Evolutionary conservation across 352 stramenopile species (phyloP), one percentile per base, ranked within the genome.

Genomic region (Phytopythium cucurbitacearum): DNA sequence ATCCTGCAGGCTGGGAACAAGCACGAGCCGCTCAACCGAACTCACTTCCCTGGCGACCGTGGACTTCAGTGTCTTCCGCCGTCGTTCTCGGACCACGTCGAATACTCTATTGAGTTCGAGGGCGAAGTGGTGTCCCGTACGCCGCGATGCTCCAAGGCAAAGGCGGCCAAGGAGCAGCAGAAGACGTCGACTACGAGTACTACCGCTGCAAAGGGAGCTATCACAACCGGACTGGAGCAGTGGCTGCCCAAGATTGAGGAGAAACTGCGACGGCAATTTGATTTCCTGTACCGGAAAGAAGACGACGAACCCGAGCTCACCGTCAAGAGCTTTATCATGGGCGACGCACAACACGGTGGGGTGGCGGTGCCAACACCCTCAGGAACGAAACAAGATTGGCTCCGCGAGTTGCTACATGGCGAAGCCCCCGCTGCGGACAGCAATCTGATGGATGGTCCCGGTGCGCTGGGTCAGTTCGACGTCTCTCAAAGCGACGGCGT

Each of bases 81-180:
- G 6, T 65, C 52, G 40, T 92, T 92, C 32, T 84, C 71, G 59
- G 71, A 86, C 36, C 37, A 68, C 21, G 60, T 86, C 12, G 53
- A 62, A 34, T 92, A 90, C 56, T 73, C 81, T 4, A 34, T 86
- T 41, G 61, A 75, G 48, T 92, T 88, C 48, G 66, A 83, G 57
- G 69, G 71, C 37, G 51, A 64, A 4, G 66, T 86, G 1, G 62
- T 82, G 10, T 54, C 69, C 21, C 70, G 65, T 8, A 91, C 77
- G 32, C 58, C 63, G 38, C 60, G 60, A 1, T 91, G 80, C 12
- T 62, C 41, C 35, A 71, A 62, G 40, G 46, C 38, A 48, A 56
- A n/a, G 64, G 38, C 40, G 8, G 12, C 48, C 16, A 57, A 51
- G 13, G 41, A 57, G 37, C 5, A 28, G 13, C 16, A 35, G 40